phyloP scores from a whole-genome alignment of 1,284 basidiomycete genomes.

The Malassezia furfur region DNA sequence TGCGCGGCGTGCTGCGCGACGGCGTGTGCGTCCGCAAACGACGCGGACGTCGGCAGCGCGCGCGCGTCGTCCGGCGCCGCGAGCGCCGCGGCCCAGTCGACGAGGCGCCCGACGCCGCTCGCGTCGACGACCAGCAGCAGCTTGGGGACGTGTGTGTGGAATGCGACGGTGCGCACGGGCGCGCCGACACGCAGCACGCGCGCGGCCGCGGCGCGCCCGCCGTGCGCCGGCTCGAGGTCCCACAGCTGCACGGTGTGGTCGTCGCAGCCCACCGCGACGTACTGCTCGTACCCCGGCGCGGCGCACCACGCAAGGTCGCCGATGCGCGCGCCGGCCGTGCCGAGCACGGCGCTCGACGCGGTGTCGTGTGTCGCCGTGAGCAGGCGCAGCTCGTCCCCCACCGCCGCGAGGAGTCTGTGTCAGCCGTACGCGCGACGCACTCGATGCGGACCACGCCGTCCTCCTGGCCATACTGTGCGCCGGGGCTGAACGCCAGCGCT shows the following conservation, averaged over 20 bases:
- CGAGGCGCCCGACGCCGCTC: slow-evolving; percentile 8
- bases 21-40: slow-evolving; percentile 7
- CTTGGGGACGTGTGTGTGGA: slow-evolving; percentile 14
- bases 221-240: slow-evolving; percentile 10
- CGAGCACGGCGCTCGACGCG: neutral
- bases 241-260: slow-evolving; percentile 10
- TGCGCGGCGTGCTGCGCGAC: slow-evolving; percentile 6
- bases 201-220: neutral
- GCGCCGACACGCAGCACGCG: neutral
- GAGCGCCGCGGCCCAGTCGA: slow-evolving; percentile 16
- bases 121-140: slow-evolving; percentile 13
- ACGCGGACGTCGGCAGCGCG: slow-evolving; percentile 1
- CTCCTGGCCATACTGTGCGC: neutral
- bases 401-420: slow-evolving; percentile 4
- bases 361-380: neutral
- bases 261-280: slow-evolving; percentile 1
- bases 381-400: slow-evolving; percentile 3
- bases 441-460: neutral
- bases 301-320: slow-evolving; percentile 12
- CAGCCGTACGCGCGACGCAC: neutral
- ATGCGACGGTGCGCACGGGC: slow-evolving; percentile 6
- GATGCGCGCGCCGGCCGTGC: too few species aligned
- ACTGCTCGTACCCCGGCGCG: slow-evolving; percentile 15
- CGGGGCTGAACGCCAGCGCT: slow-evolving; percentile 13
- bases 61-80: neutral